phyloP scores from a whole-genome alignment of 768 basidiomycete genomes.

The Pholiota conissans region DNA sequence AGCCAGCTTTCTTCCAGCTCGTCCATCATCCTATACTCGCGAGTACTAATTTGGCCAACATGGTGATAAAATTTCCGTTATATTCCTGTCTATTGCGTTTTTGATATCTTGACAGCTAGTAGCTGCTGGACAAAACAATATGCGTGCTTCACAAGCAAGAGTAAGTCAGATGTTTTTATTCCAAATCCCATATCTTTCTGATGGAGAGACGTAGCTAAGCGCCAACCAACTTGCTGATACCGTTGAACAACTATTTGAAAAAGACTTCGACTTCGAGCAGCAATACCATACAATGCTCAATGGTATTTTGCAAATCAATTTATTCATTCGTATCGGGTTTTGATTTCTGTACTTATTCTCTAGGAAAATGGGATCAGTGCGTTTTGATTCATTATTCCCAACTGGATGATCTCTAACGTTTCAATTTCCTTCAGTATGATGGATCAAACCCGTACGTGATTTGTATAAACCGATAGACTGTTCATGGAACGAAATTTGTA shows the following conservation, averaged over 20 bases:
- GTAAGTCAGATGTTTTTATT: slow-evolving; percentile 21
- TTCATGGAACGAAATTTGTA: not conserved
- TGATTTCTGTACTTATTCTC: not conserved
- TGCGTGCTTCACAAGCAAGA: slow-evolving; percentile 63
- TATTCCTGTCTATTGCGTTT: no score
- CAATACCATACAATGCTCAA: slow-evolving; percentile 60
- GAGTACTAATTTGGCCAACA: slow-evolving; percentile 53
- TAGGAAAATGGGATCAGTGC: slow-evolving; percentile 67
- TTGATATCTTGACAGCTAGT: slow-evolving; percentile 35
- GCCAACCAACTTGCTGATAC: slow-evolving; percentile 57
- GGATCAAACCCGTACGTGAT: slow-evolving; percentile 58
- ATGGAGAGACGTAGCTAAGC: slow-evolving; percentile 35
- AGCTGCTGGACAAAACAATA: slow-evolving; percentile 57
- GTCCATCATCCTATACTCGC: slow-evolving; percentile 66
- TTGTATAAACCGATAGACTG: not conserved
- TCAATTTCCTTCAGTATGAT: slow-evolving; percentile 50
- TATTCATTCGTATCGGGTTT: no score
- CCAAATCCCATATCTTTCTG: not conserved
- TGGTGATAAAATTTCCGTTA: no score
- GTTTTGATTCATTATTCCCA: slow-evolving; percentile 17
- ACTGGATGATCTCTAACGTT: not conserved
- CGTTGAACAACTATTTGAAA: slow-evolving; percentile 56
- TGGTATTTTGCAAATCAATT: slow-evolving; percentile 33
- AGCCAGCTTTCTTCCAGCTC: slow-evolving; percentile 71
- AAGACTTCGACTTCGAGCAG: slow-evolving; percentile 60